Conservation (phyloP, 129 eudicot genomes). For the Erigeron canadensis region DNA sequence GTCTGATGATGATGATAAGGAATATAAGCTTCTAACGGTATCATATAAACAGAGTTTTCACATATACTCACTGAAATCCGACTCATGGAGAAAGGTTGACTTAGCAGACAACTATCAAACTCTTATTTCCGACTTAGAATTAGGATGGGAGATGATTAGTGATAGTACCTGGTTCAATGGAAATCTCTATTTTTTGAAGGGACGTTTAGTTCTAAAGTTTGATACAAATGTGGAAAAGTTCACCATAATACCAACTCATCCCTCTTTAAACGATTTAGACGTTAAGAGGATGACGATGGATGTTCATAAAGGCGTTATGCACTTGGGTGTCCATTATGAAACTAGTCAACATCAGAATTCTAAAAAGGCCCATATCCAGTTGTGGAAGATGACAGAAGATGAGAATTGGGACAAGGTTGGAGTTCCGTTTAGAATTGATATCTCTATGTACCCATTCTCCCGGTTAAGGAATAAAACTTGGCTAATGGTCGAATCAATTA, state of each 20-base stretch:
- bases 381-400: neutral
- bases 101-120: too few relatives aligned
- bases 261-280: neutral
- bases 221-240: neutral
- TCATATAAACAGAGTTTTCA: neutral
- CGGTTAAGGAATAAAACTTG: neutral
- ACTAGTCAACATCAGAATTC: neutral
- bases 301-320: conserved; percentile 2
- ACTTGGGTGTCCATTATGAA: neutral
- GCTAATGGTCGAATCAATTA: neutral
- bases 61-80: conserved; percentile 15
- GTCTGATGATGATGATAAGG: conserved; percentile 12
- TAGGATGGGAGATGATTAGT: too few relatives aligned
- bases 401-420: neutral
- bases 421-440: neutral
- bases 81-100: conserved; percentile 9
- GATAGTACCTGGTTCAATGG: neutral
- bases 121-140: too few relatives aligned
- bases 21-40: neutral
- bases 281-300: neutral
- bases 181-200: conserved; percentile 1
- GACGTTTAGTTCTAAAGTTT: neutral
- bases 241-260: too few relatives aligned
- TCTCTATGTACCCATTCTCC: neutral
- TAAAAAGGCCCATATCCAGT: too few relatives aligned